Base-by-base conservation (phyloP, 2,329 filamentous ascomycete genomes). In the Ramularia endophylla region DNA sequence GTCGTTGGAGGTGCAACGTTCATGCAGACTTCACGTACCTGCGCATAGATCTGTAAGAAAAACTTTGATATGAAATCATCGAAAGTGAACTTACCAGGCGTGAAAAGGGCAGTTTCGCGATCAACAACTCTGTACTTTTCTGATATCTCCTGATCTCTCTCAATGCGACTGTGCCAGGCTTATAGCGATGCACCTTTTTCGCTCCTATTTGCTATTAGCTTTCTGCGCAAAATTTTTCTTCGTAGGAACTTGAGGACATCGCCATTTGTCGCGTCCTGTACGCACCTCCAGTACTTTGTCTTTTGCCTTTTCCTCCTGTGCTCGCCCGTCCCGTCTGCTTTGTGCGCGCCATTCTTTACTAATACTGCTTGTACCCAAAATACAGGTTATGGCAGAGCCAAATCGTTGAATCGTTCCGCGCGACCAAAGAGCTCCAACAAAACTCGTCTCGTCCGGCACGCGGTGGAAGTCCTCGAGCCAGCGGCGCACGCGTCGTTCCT, bases 61-160 rank as follows among this genome's bases (percentile, higher is more conserved):
- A n/a, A n/a, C n/a, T n/a, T n/a, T n/a, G n/a, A n/a, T n/a, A n/a
- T n/a, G n/a, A n/a, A n/a, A n/a, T n/a, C n/a, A n/a, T n/a, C n/a
- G n/a, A n/a, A n/a, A n/a, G n/a, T n/a, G n/a, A n/a, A 50, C 66
- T 33, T 58, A 73, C 92, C 66, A 98, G 76, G 68, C 92, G 86
- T 75, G 95, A 87, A 78, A 98, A 98, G 48, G 92, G 92, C 52
- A 95, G 83, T 78, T 95, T 97, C 72, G 87, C 83, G 72, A 98
- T 88, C 60, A 98, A 75, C 38, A 98, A 82, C 74, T 97, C 89
- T 38, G 90, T 95, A 53, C 84, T 87, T 76, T 94, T 94, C 76
- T 97, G 90, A 78, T 97, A 97, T 65, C 86, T 85, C 77, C 90
- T 85, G 63, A 98, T 98, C 76, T 98, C 92, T 80, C 88, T 87